Conservation (phyloP, 208 protist genomes). For the Wallacemonas sp. region DNA sequence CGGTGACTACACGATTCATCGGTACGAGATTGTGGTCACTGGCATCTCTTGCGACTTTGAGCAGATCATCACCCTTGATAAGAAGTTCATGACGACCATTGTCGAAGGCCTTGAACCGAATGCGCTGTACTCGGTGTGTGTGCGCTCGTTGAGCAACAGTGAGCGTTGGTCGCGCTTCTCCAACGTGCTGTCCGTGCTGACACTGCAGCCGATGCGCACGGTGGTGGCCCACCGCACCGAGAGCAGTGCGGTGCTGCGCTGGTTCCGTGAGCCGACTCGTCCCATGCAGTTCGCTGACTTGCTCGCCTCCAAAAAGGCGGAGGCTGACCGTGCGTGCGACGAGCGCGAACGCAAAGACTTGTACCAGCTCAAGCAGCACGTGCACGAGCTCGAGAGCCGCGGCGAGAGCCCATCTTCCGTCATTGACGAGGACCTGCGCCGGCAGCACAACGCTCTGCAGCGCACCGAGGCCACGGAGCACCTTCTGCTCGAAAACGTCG, state of each 20-base stretch:
- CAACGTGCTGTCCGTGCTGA: constrained; percentile 76
- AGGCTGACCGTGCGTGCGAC: constrained; percentile 70
- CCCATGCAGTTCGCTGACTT: constrained; percentile 44
- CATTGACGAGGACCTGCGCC: constrained; percentile 48
- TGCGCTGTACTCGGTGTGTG: constrained; percentile 76
- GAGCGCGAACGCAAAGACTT: constrained; percentile 78
- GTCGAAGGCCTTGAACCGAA: constrained; percentile 73
- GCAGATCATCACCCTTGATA: constrained; percentile 43
- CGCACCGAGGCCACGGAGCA: constrained; percentile 70
- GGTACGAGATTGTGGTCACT: constrained; percentile 73
- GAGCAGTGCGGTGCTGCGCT: constrained; percentile 56
- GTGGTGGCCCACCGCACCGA: constrained; percentile 71
- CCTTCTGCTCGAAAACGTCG: constrained; percentile 65
- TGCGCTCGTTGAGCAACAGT: constrained; percentile 77
- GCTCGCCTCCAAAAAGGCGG: constrained; percentile 36
- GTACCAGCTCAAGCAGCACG: constrained; percentile 74
- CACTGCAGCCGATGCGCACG: constrained; percentile 61
- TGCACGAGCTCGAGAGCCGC: constrained; percentile 75
- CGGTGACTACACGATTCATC: constrained; percentile 70
- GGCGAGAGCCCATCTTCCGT: constrained; percentile 22
- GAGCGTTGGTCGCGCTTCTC: constrained; percentile 85
- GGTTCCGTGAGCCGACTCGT: constrained; percentile 53
- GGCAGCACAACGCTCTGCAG: constrained; percentile 71
- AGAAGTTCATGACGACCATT: constrained; percentile 41
- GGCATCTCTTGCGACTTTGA: constrained; percentile 62